Base-by-base conservation (phyloP, 345 rosid species). In the Reutealis trisperma region DNA sequence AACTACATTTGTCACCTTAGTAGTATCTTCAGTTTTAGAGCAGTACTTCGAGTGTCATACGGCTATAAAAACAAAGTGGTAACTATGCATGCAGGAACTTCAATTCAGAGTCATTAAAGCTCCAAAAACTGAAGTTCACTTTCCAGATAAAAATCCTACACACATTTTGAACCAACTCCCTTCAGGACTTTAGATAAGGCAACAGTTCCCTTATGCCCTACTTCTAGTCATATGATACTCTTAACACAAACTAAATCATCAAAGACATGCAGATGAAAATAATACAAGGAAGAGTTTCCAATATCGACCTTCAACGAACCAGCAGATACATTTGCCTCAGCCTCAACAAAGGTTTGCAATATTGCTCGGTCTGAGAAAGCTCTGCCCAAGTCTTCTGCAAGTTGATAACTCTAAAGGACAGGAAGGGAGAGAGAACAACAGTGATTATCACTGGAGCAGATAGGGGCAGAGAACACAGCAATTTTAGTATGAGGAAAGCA, bases 331-430 rank as follows among this genome's bases (percentile, higher is more conserved):
- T 84, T 83, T 78, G 81, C 85, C 78, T 93, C 99, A 1, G 89
- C 85, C 73, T 88, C 88, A 24, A 89, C 57, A 77, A 90, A 85
- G 63, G 80, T 88, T 77, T 91, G 90, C 65, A 93, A 77, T 72
- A 90, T 87, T 67, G 89, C 78, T 82, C 92, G 83, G 75, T 95
- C 99, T 12, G 98, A 80, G 82, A 92, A 95, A 77, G 98, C 99
- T 86, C 90, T 88, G 71, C 92, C 94, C 75, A 95, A 75, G 85
- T 95, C 99, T 82, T 90, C 96, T 37, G 98, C 96, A 44, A 93
- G 90, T 83, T 90, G 89, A 82, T 93, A 88, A 82, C 83, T 85
- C 99, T 95, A 37, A 3, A 37, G 41, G 5, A 89, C 72, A 42
- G 71, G 14, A 27, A 74, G 30, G 61, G 34, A 63, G 66, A 72